Evolutionary conservation across 2,329 filamentous ascomycete species (phyloP).

Genomic region (Rutstroemia sp.): DNA sequence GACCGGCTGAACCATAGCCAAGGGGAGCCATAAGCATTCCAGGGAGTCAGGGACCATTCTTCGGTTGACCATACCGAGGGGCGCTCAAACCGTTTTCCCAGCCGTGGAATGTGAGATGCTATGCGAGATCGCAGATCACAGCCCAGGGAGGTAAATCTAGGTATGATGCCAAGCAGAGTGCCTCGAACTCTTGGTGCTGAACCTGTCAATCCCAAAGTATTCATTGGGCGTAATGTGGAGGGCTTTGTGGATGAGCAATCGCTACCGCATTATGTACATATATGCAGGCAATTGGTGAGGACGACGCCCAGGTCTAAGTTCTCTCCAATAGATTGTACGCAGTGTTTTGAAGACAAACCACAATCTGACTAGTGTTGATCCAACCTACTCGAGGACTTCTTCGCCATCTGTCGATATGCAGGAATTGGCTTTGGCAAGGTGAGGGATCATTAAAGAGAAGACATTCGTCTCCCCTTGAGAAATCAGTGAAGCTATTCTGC

Average conservation of each 20-base stretch:
- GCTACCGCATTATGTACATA: slow-evolving; percentile 4
- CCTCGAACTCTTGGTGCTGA: background rate
- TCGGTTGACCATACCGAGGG: too few species aligned
- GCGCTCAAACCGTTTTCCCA: too few species aligned
- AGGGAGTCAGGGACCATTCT: background rate
- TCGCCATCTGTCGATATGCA: slow-evolving; percentile 9
- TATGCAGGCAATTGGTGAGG: slow-evolving; percentile 11
- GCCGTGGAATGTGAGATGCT: too few species aligned
- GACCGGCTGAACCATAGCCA: too few species aligned
- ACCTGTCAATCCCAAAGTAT: background rate
- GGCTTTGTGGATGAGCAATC: background rate
- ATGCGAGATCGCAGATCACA: too few species aligned
- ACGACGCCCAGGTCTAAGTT: background rate
- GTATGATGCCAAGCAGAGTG: too few species aligned
- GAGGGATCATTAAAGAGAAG: slow-evolving; percentile 15
- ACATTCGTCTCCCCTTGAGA: slow-evolving; percentile 15
- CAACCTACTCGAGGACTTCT: slow-evolving; percentile 16
- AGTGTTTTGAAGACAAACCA: slow-evolving; percentile 12
- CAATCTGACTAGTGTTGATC: slow-evolving; percentile 18
- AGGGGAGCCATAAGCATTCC: slow-evolving; percentile 2
- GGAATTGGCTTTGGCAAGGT: slow-evolving; percentile 1
- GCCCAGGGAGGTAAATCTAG: too few species aligned
- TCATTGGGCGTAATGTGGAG: background rate
- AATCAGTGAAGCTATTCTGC: slow-evolving; percentile 16
- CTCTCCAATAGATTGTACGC: slow-evolving; percentile 4